Percentiles rank a stretch among this genome's conserved stretches.
phyloP scores from a whole-genome alignment of 2,329 filamentous ascomycete species.

The Teratosphaeria destructans region DNA sequence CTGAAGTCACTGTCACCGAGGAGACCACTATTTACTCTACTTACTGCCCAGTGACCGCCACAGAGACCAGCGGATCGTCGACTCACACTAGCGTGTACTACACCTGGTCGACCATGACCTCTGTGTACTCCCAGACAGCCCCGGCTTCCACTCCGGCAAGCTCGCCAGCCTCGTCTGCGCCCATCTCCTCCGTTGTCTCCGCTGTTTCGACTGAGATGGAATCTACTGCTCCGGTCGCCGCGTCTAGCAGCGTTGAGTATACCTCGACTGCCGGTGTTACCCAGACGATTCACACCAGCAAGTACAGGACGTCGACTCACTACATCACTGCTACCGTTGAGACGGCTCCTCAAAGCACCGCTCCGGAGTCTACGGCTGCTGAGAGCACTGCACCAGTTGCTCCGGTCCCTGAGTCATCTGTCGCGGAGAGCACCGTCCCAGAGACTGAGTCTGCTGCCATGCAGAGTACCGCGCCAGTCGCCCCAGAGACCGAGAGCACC shows the following conservation, averaged over 20 bases:
- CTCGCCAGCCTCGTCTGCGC: not conserved
- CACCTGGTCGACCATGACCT: slow-evolving; percentile 9
- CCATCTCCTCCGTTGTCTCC: not conserved
- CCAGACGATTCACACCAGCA: not conserved
- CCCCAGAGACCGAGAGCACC: not conserved
- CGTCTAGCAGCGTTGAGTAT: slow-evolving; percentile 4
- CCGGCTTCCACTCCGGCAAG: not conserved
- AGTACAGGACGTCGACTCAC: not conserved
- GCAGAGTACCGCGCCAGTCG: not conserved
- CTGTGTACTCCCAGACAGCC: not conserved
- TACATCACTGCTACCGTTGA: not conserved
- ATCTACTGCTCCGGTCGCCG: not conserved
- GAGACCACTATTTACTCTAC: slow-evolving; percentile 7
- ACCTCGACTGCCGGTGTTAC: slow-evolving; percentile 27
- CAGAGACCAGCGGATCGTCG: not conserved
- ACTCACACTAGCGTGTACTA: slow-evolving; percentile 5
- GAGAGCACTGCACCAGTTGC: not conserved
- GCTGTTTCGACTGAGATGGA: not conserved
- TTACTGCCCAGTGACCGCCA: slow-evolving; percentile 4
- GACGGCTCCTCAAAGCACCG: not conserved
- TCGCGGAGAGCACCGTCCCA: not conserved
- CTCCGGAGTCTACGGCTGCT: not conserved
- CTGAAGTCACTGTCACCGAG: slow-evolving; percentile 27
- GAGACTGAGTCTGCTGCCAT: not conserved
- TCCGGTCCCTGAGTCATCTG: not conserved